phyloP scores from a whole-genome alignment of 441 rosid genomes.

The Gossypium schwendimanii region DNA sequence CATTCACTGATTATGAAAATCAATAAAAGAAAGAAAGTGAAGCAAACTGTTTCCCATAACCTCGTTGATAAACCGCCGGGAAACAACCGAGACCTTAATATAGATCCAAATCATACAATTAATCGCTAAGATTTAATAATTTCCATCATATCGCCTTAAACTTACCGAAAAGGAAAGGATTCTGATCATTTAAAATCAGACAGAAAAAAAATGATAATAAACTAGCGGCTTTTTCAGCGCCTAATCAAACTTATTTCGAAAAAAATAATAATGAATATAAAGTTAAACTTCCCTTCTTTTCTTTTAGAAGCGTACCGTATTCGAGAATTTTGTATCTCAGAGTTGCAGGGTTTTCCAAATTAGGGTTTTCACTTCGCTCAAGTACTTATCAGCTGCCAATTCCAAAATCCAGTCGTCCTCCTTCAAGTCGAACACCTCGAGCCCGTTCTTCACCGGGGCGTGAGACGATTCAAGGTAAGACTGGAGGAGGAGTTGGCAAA shows the following conservation, averaged over 20 bases:
- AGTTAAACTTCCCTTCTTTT: not conserved
- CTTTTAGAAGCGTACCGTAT: constrained; percentile 34
- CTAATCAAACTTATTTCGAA: not conserved
- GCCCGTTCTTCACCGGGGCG: constrained; percentile 40
- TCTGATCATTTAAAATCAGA: not conserved
- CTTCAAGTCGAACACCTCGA: constrained; percentile 54
- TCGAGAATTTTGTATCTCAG: constrained; percentile 40
- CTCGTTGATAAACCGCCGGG: not conserved
- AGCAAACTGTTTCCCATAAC: not conserved
- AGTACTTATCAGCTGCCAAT: constrained; percentile 30
- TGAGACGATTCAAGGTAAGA: not conserved
- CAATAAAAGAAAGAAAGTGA: not conserved
- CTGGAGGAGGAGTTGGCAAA: constrained; percentile 6
- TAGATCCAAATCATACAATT: not conserved
- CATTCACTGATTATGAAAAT: too few relatives aligned
- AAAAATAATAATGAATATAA: not conserved
- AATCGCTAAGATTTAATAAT: not conserved
- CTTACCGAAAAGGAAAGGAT: not conserved
- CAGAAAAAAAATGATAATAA: not conserved
- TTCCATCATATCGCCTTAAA: not conserved
- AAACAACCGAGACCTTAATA: not conserved
- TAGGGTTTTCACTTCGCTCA: constrained; percentile 58
- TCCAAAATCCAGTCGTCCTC: constrained; percentile 66
- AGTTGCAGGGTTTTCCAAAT: constrained; percentile 29
- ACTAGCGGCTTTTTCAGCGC: not conserved